Percentiles rank a stretch among this genome's conserved stretches.
phyloP scores from a whole-genome alignment of 2,329 filamentous ascomycete species.

The Colletotrichum siamense region DNA sequence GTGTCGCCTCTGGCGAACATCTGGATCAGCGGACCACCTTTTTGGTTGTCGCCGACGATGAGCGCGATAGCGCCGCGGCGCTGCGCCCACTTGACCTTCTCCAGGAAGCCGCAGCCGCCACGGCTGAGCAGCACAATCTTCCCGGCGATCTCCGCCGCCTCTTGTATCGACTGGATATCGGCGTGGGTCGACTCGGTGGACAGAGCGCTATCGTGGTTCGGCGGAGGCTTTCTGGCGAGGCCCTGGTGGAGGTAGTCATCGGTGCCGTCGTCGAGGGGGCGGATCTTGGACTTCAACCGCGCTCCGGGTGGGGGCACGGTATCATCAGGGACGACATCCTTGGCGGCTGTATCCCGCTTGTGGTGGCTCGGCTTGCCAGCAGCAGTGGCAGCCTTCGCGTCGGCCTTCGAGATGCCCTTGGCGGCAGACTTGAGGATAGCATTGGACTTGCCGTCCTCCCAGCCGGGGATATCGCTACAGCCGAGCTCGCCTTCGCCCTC shows the following conservation, averaged over 20 bases:
- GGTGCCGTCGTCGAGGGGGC: constrained; percentile 67
- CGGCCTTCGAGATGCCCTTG: constrained; percentile 27
- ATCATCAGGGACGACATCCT: constrained; percentile 34
- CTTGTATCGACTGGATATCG: constrained; percentile 80
- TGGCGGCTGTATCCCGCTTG: constrained; percentile 37
- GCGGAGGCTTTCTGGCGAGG: constrained; percentile 33
- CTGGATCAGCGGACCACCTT: constrained; percentile 87
- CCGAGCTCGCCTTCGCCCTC: constrained; percentile 84
- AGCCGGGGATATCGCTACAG: constrained; percentile 92
- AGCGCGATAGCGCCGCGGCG: constrained; percentile 86
- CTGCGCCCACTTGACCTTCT: constrained; percentile 98
- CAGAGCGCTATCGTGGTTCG: constrained; percentile 38
- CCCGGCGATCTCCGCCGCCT: constrained; percentile 89
- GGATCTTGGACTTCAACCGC: constrained; percentile 30
- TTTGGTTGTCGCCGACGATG: constrained; percentile 92
- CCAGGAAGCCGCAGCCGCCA: constrained; percentile 93
- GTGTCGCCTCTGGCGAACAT: constrained; percentile 99
- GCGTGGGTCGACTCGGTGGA: constrained; percentile 65
- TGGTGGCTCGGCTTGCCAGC: constrained; percentile 36
- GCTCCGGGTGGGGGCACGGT: constrained; percentile 23
- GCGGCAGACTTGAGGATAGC: constrained; percentile 45
- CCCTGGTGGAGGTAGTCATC: constrained; percentile 80
- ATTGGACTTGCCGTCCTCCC: constrained; percentile 68
- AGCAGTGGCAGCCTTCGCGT: constrained; percentile 30
- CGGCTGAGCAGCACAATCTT: constrained; percentile 92